phyloP scores from a whole-genome alignment of 2,329 filamentous ascomycete species.

The Botrytis pseudocinerea region DNA sequence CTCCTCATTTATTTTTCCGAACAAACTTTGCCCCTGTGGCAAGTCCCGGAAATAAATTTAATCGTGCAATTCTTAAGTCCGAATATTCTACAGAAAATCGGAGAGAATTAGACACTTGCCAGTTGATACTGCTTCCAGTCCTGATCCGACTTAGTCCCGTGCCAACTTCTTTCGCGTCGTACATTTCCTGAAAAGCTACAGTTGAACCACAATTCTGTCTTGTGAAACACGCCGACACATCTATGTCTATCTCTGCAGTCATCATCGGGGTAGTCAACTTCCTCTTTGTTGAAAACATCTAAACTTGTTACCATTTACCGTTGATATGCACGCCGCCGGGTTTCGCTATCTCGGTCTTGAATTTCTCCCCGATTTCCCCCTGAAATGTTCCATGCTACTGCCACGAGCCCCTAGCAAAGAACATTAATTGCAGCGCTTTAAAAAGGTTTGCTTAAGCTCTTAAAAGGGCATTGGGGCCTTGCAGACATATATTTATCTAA shows the following conservation, averaged over 20 bases:
- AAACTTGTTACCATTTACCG: background rate
- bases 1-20: background rate
- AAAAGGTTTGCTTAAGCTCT: background rate
- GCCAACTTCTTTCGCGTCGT: background rate
- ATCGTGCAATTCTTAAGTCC: background rate
- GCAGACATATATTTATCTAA: background rate
- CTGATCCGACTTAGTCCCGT: background rate
- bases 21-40: background rate
- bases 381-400: background rate
- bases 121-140: background rate
- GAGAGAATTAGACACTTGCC: background rate
- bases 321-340: background rate
- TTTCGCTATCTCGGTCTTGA: background rate
- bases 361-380: background rate
- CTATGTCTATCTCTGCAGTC: background rate
- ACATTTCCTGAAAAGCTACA: background rate
- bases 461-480: background rate
- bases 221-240: background rate
- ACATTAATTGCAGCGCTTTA: background rate
- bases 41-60: background rate
- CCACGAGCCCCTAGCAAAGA: background rate
- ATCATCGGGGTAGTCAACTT: background rate
- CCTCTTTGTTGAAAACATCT: background rate
- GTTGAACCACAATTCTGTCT: too few species aligned
- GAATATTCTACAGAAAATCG: background rate